Base-by-base conservation (phyloP, 352 stramenopile genomes). In the Phytopythium cucurbitacearum region DNA sequence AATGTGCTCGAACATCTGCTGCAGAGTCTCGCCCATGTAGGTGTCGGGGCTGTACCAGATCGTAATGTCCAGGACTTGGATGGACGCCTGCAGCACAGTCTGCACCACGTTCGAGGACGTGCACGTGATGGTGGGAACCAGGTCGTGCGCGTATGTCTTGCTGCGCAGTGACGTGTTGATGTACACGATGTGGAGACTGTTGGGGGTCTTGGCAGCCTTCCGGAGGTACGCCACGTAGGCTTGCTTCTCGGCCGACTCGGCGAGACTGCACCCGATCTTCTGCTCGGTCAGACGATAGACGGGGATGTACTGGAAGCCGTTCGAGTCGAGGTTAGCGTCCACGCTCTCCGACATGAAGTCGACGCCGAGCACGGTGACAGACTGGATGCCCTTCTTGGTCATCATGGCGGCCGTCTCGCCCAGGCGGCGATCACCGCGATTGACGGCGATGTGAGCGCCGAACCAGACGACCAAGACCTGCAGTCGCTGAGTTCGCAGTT, bases 21-120 rank as follows among this genome's bases (percentile, higher is more conserved):
- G 62, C n/a, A 99, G 63, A 79, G 98, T 99, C 54, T 98, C 75
- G n/a, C 96, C 96, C 96, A 99, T 99, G 85, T 98, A 98, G 40
- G 96, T 98, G 70, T 99, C 96, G 0, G 96, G 96, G 21, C 96
- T 95, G 63, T 93, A 92, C 73, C 91, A 96, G 34, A 98, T 83
- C 21, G 73, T 88, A 33, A 98, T 64, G 33, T 91, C 80, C 2
- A 92, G 87, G 9, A 98, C 78, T 67, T 99, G 93, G 11, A 83
- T 75, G 51, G 90, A 93, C 28, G 94, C 85, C 69, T 98, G 94
- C 13, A 99, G 76, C 32, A 99, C 93, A 2, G 96, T 99, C 69
- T 97, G 79, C 51, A 99, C 73, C 21, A 99, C 96, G 70, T 99
- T 99, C 16, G 83, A 97, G 11, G 81, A 97, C 44, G 96, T 99